phyloP scores from a whole-genome alignment of 2,329 filamentous ascomycete genomes.

The Trichoderma breve region DNA sequence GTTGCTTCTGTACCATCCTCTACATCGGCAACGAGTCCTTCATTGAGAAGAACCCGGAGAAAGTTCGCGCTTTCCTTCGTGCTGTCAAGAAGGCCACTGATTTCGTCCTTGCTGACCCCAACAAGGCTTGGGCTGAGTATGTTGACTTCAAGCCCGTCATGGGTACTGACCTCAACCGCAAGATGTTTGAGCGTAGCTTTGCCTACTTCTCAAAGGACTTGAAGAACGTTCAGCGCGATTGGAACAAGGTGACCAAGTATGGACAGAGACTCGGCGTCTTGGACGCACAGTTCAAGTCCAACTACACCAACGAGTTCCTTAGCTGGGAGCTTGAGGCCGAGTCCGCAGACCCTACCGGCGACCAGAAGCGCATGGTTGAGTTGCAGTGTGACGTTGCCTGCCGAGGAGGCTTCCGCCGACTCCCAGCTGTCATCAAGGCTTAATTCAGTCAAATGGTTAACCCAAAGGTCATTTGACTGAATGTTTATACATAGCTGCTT shows the following conservation, averaged over 20 bases:
- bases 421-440: slow-evolving; percentile 28
- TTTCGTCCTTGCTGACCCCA: slow-evolving; percentile 63
- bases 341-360: slow-evolving; percentile 64
- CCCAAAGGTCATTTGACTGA: neutral
- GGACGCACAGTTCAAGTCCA: slow-evolving; percentile 61
- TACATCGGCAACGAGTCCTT: slow-evolving; percentile 78
- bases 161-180: slow-evolving; percentile 65
- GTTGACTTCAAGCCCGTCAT: slow-evolving; percentile 70
- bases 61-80: slow-evolving; percentile 65
- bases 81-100: slow-evolving; percentile 75
- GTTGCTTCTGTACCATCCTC: slow-evolving; percentile 79
- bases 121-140: slow-evolving; percentile 65
- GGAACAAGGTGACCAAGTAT: slow-evolving; percentile 74
- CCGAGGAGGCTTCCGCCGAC: slow-evolving; percentile 62
- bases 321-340: slow-evolving; percentile 64
- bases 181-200: slow-evolving; percentile 77
- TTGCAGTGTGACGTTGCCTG: slow-evolving; percentile 66
- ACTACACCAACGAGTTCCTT: slow-evolving; percentile 73
- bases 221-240: slow-evolving; percentile 73
- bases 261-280: slow-evolving; percentile 71
- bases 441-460: neutral
- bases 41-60: slow-evolving; percentile 62
- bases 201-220: slow-evolving; percentile 73
- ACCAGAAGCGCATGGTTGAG: slow-evolving; percentile 71
- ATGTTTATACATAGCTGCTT: neutral